A percentile compares a stretch with the other conserved stretches of the same genome.
Conservation (phyloP, 1,139 yeast genomes). For the Pichia sp. region DNA sequence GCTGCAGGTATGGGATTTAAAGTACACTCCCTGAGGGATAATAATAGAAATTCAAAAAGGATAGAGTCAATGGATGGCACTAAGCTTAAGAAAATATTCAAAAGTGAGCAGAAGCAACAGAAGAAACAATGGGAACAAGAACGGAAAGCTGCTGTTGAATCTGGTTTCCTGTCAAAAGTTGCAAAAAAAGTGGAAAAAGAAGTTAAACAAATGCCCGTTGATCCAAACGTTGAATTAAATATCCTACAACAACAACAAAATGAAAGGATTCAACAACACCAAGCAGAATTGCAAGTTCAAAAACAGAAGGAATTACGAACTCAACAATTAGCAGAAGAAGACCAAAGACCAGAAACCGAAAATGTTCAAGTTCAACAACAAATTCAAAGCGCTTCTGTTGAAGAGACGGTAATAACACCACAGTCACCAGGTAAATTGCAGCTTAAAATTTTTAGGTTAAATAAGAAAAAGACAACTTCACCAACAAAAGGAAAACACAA, state of each 20-base stretch:
- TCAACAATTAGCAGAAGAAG: neutral
- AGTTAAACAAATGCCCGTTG: conserved; percentile 12
- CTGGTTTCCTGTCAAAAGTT: conserved; percentile 1
- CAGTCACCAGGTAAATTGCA: conserved; percentile 4
- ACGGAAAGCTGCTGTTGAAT: conserved; percentile 7
- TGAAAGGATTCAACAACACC: neutral
- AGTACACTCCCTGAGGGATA: conserved; percentile 21
- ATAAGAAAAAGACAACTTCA: conserved; percentile 5
- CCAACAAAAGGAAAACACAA: conserved; percentile 2
- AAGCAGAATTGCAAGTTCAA: neutral
- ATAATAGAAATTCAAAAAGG: neutral
- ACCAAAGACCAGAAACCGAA: neutral
- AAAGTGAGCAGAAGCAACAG: conserved; percentile 13
- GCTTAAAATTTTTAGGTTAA: conserved; percentile 5
- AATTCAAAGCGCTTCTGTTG: neutral
- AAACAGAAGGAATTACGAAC: no score
- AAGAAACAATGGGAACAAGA: conserved; percentile 15
- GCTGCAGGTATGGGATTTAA: conserved; percentile 20
- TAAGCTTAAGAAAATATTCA: conserved; percentile 10
- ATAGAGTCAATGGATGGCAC: conserved; percentile 9
- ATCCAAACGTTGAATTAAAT: conserved; percentile 9
- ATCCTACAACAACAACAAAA: neutral
- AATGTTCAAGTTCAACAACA: neutral
- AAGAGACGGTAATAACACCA: neutral
- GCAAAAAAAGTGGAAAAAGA: conserved; percentile 6